phyloP scores from a whole-genome alignment of 2,329 filamentous ascomycete genomes.

The Trichoderma brevicompactum region DNA sequence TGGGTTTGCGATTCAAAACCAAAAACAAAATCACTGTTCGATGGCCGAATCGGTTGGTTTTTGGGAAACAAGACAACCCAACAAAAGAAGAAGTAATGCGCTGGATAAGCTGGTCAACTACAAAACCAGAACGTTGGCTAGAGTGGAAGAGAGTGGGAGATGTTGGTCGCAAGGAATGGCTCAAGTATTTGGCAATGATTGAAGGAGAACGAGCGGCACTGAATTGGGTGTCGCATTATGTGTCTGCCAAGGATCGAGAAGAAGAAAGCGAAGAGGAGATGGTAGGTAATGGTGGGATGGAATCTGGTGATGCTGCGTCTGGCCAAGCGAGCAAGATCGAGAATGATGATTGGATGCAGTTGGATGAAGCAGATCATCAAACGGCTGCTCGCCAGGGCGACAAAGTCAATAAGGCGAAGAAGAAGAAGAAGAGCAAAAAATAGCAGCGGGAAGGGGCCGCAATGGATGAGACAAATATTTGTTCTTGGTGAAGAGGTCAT shows the following conservation, averaged over 20 bases:
- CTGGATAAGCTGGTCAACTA: constrained; percentile 34
- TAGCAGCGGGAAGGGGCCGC: neutral
- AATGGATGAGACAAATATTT: neutral
- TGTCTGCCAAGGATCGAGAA: neutral
- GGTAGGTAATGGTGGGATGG: no score
- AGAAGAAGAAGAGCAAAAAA: neutral
- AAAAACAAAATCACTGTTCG: constrained; percentile 34
- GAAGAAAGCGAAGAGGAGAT: no score
- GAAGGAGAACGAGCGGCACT: neutral
- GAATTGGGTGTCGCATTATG: no score
- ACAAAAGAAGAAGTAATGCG: constrained; percentile 33
- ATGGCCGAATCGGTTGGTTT: constrained; percentile 36
- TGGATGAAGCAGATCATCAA: neutral
- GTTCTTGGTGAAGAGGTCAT: neutral
- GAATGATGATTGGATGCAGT: neutral
- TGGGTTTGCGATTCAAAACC: constrained; percentile 31
- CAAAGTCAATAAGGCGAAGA: neutral
- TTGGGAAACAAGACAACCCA: constrained; percentile 26
- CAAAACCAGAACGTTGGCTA: constrained; percentile 35
- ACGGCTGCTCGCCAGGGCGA: neutral
- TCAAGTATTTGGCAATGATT: neutral
- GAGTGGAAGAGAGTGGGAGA: constrained; percentile 37
- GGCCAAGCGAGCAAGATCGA: neutral
- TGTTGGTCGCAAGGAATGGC: neutral
- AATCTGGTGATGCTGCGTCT: neutral